Evolutionary conservation across 768 basidiomycete genomes (phyloP).

Genomic region (Solioccasus polychromus): DNA sequence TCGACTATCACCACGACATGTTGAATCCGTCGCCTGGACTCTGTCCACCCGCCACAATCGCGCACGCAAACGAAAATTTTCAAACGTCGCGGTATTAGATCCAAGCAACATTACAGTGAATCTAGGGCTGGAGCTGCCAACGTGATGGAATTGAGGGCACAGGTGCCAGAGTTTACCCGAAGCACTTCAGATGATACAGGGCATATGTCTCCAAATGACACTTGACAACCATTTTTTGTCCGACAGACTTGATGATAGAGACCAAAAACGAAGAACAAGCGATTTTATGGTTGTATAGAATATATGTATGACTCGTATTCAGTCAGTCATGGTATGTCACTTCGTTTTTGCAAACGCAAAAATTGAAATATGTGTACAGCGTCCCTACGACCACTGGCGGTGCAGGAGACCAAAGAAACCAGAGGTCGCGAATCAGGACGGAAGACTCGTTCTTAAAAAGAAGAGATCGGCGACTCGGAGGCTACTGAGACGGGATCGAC

Average conservation of each 20-base stretch:
- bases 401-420: slow-evolving; percentile 39
- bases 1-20: slow-evolving; percentile 83
- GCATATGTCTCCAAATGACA: slow-evolving; percentile 29
- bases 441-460: slow-evolving; percentile 28
- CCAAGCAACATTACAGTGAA: slow-evolving; percentile 92
- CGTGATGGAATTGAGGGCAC: slow-evolving; percentile 83
- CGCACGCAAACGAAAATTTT: slow-evolving; percentile 76
- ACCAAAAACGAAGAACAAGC: slow-evolving; percentile 95
- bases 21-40: slow-evolving; percentile 56
- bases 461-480: slow-evolving; percentile 26
- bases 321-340: slow-evolving; percentile 53
- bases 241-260: slow-evolving; percentile 84
- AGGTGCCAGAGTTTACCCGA: slow-evolving; percentile 71
- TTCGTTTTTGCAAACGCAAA: background rate
- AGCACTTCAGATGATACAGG: slow-evolving; percentile 69
- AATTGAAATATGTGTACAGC: slow-evolving; percentile 8
- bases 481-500: slow-evolving; percentile 4
- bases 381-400: slow-evolving; percentile 43
- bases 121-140: slow-evolving; percentile 81
- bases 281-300: slow-evolving; percentile 78
- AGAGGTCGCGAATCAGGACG: slow-evolving; percentile 40
- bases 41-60: slow-evolving; percentile 64
- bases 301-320: slow-evolving; percentile 77
- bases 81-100: slow-evolving; percentile 69
- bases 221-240: background rate